These are phyloP conservation scores for Fonsecaea monophora DNA, from an alignment of 2,329 filamentous ascomycete species.

Conservation along the genomic window DNA sequence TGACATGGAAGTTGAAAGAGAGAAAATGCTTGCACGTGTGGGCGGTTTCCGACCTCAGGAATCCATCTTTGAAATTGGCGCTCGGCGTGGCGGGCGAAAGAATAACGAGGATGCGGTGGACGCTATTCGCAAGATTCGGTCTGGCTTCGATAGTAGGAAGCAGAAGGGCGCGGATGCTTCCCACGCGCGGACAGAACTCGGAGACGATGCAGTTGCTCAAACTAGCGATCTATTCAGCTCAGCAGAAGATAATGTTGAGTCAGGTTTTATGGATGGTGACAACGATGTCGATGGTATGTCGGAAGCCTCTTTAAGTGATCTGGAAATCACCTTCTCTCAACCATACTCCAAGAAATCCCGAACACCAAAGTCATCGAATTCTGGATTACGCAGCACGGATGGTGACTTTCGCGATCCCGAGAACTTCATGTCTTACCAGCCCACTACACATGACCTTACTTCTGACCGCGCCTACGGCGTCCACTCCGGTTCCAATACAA, in stretches of 20 bases:
- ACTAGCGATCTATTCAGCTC: conserved; percentile 44
- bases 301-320: conserved; percentile 66
- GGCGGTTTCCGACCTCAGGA: conserved; percentile 88
- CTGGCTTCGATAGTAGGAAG: conserved; percentile 52
- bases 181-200: conserved; percentile 41
- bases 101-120: conserved; percentile 70
- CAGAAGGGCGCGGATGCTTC: conserved; percentile 45
- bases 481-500: conserved; percentile 73
- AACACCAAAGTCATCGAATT: conserved; percentile 49
- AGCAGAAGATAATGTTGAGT: conserved; percentile 45
- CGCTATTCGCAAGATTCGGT: conserved; percentile 54
- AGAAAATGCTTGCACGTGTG: conserved; percentile 86
- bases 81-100: conserved; percentile 74
- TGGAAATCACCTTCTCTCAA: conserved; percentile 73
- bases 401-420: conserved; percentile 79
- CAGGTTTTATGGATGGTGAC: conserved; percentile 21
- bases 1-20: conserved; percentile 72
- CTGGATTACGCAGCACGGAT: conserved; percentile 57
- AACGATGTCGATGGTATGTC: conserved; percentile 57
- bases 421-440: conserved; percentile 95
- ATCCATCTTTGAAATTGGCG: conserved; percentile 95
- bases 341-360: conserved; percentile 46
- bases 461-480: conserved; percentile 95
- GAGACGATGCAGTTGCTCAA: conserved; percentile 42
- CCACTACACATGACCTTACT: conserved; percentile 76